These are phyloP conservation scores for Tolypocladium sp. DNA, from an alignment of 2,329 filamentous ascomycete species.

Conservation along the genomic window DNA sequence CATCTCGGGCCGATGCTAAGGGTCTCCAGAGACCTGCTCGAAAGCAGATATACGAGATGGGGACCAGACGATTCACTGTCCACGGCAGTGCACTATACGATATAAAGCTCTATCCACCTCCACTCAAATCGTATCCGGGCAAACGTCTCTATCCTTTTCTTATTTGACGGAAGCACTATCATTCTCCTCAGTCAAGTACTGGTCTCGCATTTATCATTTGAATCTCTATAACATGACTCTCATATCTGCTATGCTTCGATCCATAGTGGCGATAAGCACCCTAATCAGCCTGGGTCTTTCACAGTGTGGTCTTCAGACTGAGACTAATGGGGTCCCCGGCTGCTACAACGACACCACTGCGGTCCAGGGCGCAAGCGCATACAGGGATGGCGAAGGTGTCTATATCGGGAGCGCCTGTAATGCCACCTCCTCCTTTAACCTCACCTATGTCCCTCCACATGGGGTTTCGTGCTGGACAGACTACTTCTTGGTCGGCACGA, in stretches of 20 bases:
- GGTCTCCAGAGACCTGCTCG: too few relatives aligned
- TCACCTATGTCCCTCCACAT: too few relatives aligned
- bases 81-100: too few relatives aligned
- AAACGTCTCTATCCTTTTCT: too few relatives aligned
- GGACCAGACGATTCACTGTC: too few relatives aligned
- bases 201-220: background rate
- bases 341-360: background rate
- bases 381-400: background rate
- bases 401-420: background rate
- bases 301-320: background rate
- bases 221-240: background rate
- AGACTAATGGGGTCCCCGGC: background rate
- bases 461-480: background rate
- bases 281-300: background rate
- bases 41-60: too few relatives aligned
- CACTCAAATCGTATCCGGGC: too few relatives aligned
- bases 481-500: background rate
- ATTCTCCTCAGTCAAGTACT: background rate
- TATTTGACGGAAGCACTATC: too few relatives aligned
- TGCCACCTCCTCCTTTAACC: too few relatives aligned
- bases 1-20: too few relatives aligned
- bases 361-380: background rate
- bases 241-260: background rate
- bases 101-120: too few relatives aligned
- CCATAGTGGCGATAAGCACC: background rate